phyloP scores from a whole-genome alignment of 2,329 filamentous ascomycete genomes.

The Fusarium longipes region DNA sequence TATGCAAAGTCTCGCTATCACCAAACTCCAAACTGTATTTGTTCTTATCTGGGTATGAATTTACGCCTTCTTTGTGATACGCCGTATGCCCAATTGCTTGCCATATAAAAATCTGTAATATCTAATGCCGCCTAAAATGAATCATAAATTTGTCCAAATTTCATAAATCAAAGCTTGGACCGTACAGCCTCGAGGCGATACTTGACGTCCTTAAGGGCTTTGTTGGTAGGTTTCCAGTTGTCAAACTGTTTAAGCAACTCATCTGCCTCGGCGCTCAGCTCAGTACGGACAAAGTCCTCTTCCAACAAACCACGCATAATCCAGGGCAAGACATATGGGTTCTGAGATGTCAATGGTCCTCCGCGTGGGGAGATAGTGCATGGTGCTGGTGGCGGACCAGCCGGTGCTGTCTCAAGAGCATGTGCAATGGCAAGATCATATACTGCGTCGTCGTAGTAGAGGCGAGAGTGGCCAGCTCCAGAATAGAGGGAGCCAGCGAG shows the following conservation, averaged over 20 bases:
- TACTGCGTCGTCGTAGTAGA: constrained; percentile 89
- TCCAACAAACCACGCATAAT: constrained; percentile 94
- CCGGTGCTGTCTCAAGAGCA: constrained; percentile 75
- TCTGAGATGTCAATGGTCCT: constrained; percentile 64
- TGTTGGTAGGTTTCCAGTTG: constrained; percentile 89
- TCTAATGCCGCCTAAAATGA: neutral
- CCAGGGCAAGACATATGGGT: constrained; percentile 94
- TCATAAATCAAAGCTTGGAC: constrained; percentile 72
- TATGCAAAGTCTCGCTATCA: constrained; percentile 11
- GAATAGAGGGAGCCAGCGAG: constrained; percentile 91
- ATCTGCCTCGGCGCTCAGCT: constrained; percentile 80
- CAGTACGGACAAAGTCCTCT: constrained; percentile 87
- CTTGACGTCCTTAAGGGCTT: constrained; percentile 94
- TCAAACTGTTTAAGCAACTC: constrained; percentile 89
- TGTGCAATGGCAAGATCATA: constrained; percentile 83
- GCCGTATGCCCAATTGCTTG: neutral
- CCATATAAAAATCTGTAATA: neutral
- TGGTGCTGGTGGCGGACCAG: constrained; percentile 53
- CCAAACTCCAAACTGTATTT: constrained; percentile 23
- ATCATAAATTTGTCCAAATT: neutral
- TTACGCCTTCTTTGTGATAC: constrained; percentile 12
- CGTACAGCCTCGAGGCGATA: constrained; percentile 91
- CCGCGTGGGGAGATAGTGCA: constrained; percentile 45
- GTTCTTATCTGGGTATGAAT: constrained; percentile 24
- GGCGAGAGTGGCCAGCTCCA: constrained; percentile 90